Evolutionary conservation across 2,329 filamentous ascomycete species (phyloP), one percentile per base, ranked within the genome.

Genomic region (Mariannaea elegans): DNA sequence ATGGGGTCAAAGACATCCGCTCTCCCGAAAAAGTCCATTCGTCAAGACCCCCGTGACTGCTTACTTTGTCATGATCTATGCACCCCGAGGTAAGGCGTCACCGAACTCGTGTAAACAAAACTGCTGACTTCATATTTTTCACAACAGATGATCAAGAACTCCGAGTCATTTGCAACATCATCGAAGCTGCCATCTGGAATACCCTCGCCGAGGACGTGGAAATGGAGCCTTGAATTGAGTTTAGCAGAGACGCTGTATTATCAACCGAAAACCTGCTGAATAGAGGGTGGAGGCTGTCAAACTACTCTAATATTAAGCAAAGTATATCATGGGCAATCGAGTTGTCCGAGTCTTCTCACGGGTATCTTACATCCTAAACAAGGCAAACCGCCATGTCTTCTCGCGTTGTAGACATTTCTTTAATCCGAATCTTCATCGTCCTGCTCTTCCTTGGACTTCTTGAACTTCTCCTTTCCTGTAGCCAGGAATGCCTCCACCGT

Each of bases 1-100:
- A 2, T 96, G 93, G 92, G 93, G 90, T 1, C 88, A 96, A 77
- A 78, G 86, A 29, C 87, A 89, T 65, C 87, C 85, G 2, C 76
- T 93, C 54, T 88, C 91, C 7, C 85, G 86, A 69, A 88, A 87
- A 53, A 86, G 87, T 41, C 88, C 86, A 80, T 83, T 89, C 24
- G 50, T 77, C 63, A 81, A 82, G 62, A 83, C 87, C 71, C 90
- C 90, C 49, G 87, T 95, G 55, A 91, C 92, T 0, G 78, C 82
- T 3, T 89, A 90, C 39, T 96, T 96, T 74, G 81, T 92, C 57
- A 88, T 96, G 87, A 81, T 96, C 4, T 97, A 97, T 77, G 91
- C 92, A 16, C 92, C 93, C 2, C 80, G 90, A 69, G 77, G 84
- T 79, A 67, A 76, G 77, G 69, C 31, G 14, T 42, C 21, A 27